Evolutionary conservation across 371 early-diverging fungal genomes (phyloP), one percentile per base, ranked within the genome.

Genomic region (Lichtheimia ramosa): DNA sequence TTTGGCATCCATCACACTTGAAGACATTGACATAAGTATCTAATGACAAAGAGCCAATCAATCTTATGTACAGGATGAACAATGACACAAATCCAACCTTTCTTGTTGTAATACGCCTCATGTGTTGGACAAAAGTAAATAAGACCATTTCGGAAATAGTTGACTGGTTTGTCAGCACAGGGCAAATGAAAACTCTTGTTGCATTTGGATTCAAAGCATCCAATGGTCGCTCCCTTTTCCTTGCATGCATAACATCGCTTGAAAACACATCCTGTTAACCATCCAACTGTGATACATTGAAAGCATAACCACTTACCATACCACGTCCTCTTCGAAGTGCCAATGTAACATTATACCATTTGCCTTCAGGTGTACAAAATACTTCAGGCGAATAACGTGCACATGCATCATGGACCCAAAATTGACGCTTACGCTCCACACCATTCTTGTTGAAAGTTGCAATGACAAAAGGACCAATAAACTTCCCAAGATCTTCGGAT

Each of bases 361-460:
- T 78, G 4, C 86, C 85, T 50, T 83, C 77, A 12, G 77, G 79
- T 2, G 86, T 83, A 46, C 85, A 84, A 27, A 89, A 81, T 2
- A 95, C 94, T 67, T 94, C 93, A 7, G 95, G 95, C 0, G 94
- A 90, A 68, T 84, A 92, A 21, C 86, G 68, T 2, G 95, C 96
- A 63, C 95, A 96, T 0, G 87, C 79, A 54, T 89, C 84, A 66
- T 96, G 96, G 2, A 87, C 89, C 96, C 95, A 95, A 60, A 94
- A 92, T 0, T 78, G 69, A 16, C 79, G 71, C 54, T 77, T 78
- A 41, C 82, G 86, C 40, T 77, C 75, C 16, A 73, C 69, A 2
- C 87, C 85, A 27, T 72, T 73, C 23, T 69, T 72, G 25, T 71
- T 76, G 20, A 63, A 66, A 1, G 71, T 72, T 10, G 71, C 66